Base-by-base conservation (phyloP, 2,329 filamentous ascomycete species). In the Microcyclosporella mali region DNA sequence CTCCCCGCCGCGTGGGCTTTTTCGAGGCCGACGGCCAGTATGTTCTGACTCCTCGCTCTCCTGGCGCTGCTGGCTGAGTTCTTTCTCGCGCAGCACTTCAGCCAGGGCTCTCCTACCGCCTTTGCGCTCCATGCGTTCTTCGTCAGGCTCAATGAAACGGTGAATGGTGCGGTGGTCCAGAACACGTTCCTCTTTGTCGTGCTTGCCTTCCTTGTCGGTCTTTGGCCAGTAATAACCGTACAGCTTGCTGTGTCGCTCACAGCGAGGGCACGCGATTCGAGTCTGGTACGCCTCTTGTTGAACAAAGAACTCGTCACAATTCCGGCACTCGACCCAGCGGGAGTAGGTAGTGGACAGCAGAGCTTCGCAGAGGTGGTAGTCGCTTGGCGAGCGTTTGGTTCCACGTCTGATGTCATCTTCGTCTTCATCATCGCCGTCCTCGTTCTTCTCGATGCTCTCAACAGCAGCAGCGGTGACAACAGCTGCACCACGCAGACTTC, bases 151-250 rank as follows among this genome's bases (percentile, higher is more conserved):
- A 4, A 95, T 68, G 57, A 95, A 95, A 0, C 90, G 83, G 64
- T 95, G 85, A 3, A 97, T 77, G 0, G 76, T 82, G n/a, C 90
- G 75, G 60, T 95, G 89, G 60, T 97, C 90, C 46, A 92, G 73
- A 1, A 94, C 71, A 4, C 79, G 65, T 53, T 79, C 71, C 49
- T 80, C 75, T 7, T 78, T 81, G 60, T 97, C 92, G 15, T 77
- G 65, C 12, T 79, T 79, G 1, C 86, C 86, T 18, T 84, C 80
- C 49, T 75, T 84, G 46, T 95, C 85, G 0, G 92, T 97, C 70
- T 98, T 95, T 4, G 92, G 92, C 92, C 92, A 98, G 44, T 84
- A 74, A 60, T 85, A 95, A 0, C 94, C 94, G 62, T 97, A 98
- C 1, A 98, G 70, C 69, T 94, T 97, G 12, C 86, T 94, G 61